phyloP scores from a whole-genome alignment of 2,329 filamentous ascomycete species.

The Penicillium sclerotigenum region DNA sequence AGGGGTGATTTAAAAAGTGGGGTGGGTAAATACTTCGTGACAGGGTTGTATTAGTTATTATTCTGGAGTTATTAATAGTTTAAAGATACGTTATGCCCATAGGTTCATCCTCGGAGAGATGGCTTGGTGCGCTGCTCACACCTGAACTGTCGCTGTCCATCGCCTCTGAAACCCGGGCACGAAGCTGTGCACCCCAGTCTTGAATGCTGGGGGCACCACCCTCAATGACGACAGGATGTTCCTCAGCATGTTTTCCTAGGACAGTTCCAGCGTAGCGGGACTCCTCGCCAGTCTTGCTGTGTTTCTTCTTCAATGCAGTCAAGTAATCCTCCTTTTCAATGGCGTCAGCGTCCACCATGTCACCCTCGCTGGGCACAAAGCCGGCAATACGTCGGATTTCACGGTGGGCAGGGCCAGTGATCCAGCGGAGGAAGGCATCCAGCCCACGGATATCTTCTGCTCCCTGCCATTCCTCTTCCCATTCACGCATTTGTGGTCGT shows the following conservation, averaged over 20 bases:
- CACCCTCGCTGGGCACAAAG: conserved; percentile 58
- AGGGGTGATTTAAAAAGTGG: too few species aligned
- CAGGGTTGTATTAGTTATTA: too few species aligned
- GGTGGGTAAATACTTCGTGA: too few species aligned
- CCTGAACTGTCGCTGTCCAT: conserved; percentile 36
- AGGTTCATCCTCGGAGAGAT: conserved; percentile 37
- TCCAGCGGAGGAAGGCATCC: conserved; percentile 76
- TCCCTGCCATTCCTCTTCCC: conserved; percentile 66
- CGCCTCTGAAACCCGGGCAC: conserved; percentile 30
- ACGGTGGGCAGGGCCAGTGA: conserved; percentile 66
- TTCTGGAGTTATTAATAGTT: too few species aligned
- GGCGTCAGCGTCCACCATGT: conserved; percentile 48
- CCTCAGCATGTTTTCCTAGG: conserved; percentile 70
- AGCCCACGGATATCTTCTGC: conserved; percentile 77
- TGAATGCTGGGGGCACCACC: conserved; percentile 68
- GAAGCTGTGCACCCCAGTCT: conserved; percentile 56
- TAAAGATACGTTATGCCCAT: too few species aligned
- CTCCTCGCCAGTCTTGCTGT: conserved; percentile 84
- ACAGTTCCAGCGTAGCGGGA: conserved; percentile 81
- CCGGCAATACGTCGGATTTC: conserved; percentile 80
- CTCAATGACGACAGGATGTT: conserved; percentile 71
- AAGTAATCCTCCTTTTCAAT: conserved; percentile 68
- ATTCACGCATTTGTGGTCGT: conserved; percentile 62
- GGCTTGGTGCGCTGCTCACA: conserved; percentile 42
- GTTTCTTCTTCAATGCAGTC: conserved; percentile 81